phyloP scores from a whole-genome alignment of 495 filamentous ascomycete genomes.

The Penicillium goetzii region DNA sequence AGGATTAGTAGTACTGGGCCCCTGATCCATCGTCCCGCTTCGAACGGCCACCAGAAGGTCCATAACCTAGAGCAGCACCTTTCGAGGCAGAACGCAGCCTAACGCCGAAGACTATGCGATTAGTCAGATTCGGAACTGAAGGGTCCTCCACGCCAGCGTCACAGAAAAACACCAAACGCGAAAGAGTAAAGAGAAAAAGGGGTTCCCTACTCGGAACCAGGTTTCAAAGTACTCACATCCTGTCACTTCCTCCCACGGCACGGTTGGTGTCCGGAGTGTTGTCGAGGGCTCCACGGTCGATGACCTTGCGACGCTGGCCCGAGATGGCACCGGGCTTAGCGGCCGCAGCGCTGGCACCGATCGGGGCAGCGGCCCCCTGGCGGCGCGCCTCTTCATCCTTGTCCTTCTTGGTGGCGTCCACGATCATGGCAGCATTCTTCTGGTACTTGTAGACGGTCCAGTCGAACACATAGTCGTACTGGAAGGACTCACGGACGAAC shows the following conservation, averaged over 20 bases:
- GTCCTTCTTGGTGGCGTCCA: slow-evolving; percentile 73
- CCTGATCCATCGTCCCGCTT: slow-evolving; percentile 71
- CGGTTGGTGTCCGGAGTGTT: slow-evolving; percentile 84
- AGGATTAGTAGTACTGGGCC: slow-evolving; percentile 65
- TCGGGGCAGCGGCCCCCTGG: slow-evolving; percentile 60
- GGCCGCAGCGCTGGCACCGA: slow-evolving; percentile 60
- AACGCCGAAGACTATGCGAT: slow-evolving; percentile 86
- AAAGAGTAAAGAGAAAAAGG: slow-evolving; percentile 56
- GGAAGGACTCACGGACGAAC: slow-evolving; percentile 98
- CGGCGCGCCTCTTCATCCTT: slow-evolving; percentile 72
- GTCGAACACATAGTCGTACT: slow-evolving; percentile 99
- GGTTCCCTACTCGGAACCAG: slow-evolving; percentile 92
- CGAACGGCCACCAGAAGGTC: slow-evolving; percentile 71
- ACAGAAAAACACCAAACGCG: slow-evolving; percentile 81
- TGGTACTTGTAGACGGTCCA: slow-evolving; percentile 99
- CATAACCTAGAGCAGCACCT: slow-evolving; percentile 71
- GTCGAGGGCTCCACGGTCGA: slow-evolving; percentile 72
- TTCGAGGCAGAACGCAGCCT: slow-evolving; percentile 95
- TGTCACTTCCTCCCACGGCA: slow-evolving; percentile 88
- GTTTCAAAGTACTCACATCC: slow-evolving; percentile 94
- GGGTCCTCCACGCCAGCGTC: slow-evolving; percentile 76
- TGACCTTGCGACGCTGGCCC: slow-evolving; percentile 82
- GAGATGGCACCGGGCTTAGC: slow-evolving; percentile 74
- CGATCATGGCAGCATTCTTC: slow-evolving; percentile 94
- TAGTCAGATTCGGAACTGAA: slow-evolving; percentile 78